Evolutionary conservation across 2,329 filamentous ascomycete genomes (phyloP), one percentile per base, ranked within the genome.

Genomic region (Capronia americana): DNA sequence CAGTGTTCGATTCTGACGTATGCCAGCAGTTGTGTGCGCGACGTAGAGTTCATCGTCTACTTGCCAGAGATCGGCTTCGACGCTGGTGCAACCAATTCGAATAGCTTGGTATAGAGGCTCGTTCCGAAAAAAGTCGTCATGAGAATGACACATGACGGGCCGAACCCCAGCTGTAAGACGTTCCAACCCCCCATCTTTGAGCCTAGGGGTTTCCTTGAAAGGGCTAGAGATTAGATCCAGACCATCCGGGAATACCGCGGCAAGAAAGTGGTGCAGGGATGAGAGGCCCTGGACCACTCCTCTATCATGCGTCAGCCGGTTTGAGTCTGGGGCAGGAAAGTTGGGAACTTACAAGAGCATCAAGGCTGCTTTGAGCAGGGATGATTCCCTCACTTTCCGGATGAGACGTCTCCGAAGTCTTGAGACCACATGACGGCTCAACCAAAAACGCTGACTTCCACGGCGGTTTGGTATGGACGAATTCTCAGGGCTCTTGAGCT

Each of bases 51-150:
- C 82, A 41, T 53, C 68, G 20, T 50, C 32, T 14, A 63, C 41
- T 6, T 84, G 78, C 84, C 84, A 86, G 30, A 87, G 80, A 66
- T 87, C 85, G 2, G 85, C 85, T 76, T 87, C 85, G 17, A 86
- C 82, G 28, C 85, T 79, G 14, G 82, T 80, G 72, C 84, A 86
- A 44, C 85, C 85, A 30, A 80, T 83, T 65, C 80, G 77, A 0
- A 87, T 76, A 8, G 85, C 85, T 34, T 83, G 82, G 72, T 80
- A 85, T 0, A 87, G 77, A 0, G 85, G 85, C 0, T 85, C 78
- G 1, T 75, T 76, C 10, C 83, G 82, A 83, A 83, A 86, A 74
- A 87, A 86, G 73, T 87, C 85, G 69, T 87, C 87, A 70, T 87
- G 85, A 1, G 84, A 86, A 70, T 87, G 85, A 65, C 83, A 86